phyloP scores from a whole-genome alignment of 2,329 filamentous ascomycete genomes.

The Cordyceps militaris region DNA sequence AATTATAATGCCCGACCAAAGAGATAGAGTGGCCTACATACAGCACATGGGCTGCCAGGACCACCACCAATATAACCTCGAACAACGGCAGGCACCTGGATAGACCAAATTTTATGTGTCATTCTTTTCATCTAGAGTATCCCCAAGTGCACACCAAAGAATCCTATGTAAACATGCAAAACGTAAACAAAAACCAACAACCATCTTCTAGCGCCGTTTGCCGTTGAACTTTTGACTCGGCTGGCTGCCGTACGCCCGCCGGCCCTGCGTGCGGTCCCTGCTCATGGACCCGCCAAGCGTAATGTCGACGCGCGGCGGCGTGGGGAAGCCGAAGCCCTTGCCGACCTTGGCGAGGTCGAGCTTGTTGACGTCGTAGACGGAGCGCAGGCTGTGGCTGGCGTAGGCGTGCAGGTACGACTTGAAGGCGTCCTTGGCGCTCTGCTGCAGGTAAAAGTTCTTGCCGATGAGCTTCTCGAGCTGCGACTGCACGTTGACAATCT shows the following conservation, averaged over 20 bases:
- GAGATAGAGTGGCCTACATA: too few relatives aligned
- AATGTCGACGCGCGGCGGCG: conserved; percentile 77
- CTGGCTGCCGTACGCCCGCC: conserved; percentile 71
- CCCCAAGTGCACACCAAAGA: background rate
- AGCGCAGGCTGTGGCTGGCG: conserved; percentile 58
- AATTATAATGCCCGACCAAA: too few relatives aligned
- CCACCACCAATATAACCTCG: too few relatives aligned
- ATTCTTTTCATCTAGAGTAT: background rate
- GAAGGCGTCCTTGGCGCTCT: conserved; percentile 72
- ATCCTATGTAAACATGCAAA: background rate
- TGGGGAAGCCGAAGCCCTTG: conserved; percentile 73
- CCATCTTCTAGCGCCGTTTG: conserved; percentile 12
- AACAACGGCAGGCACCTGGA: too few relatives aligned
- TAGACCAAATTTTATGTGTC: background rate
- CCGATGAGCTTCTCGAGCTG: conserved; percentile 91
- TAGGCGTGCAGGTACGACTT: conserved; percentile 92
- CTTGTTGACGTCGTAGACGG: conserved; percentile 72
- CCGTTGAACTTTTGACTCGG: conserved; percentile 47
- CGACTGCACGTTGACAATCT: conserved; percentile 83
- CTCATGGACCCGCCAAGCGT: conserved; percentile 74
- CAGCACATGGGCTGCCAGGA: too few relatives aligned
- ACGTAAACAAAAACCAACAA: background rate
- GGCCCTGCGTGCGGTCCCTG: conserved; percentile 57
- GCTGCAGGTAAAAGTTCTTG: conserved; percentile 96
- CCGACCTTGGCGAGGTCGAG: conserved; percentile 77